These are phyloP conservation scores for Linaria vulgaris DNA, from an alignment of 257 asterid genomes.

Conservation along the genomic window DNA sequence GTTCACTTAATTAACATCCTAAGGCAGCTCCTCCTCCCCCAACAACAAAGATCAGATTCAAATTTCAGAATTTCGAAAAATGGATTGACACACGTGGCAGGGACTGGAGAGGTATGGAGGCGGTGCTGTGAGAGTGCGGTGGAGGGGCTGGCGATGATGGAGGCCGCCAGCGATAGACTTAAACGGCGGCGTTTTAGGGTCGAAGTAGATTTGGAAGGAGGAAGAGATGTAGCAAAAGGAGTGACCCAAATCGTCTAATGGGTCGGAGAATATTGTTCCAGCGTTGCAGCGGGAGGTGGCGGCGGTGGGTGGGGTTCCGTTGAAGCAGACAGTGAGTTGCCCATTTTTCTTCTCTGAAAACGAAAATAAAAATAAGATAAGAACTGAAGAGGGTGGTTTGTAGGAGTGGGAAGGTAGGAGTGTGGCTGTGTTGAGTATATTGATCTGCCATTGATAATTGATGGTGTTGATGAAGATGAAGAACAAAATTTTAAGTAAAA, in stretches of 20 bases:
- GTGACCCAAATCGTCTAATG: slow-evolving; percentile 85
- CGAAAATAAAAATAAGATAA: neutral
- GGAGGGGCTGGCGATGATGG: slow-evolving; percentile 89
- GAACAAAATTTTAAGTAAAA: too few relatives aligned
- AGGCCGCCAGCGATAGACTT: slow-evolving; percentile 85
- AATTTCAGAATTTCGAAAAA: too few relatives aligned
- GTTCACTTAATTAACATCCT: too few relatives aligned
- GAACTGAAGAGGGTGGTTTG: slow-evolving; percentile 1
- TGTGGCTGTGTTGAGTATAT: too few relatives aligned
- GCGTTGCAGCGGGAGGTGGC: slow-evolving; percentile 53
- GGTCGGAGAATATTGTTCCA: slow-evolving; percentile 57
- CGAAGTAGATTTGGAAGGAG: slow-evolving; percentile 64
- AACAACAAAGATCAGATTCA: too few relatives aligned
- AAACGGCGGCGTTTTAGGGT: slow-evolving; percentile 55
- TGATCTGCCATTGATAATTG: too few relatives aligned
- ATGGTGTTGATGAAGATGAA: too few relatives aligned
- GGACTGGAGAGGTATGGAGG: slow-evolving; percentile 82
- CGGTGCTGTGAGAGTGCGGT: slow-evolving; percentile 77
- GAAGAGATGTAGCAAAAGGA: slow-evolving; percentile 82
- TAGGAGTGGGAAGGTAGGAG: too few relatives aligned
- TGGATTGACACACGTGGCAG: slow-evolving; percentile 72
- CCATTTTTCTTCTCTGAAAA: slow-evolving; percentile 44
- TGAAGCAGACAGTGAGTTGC: slow-evolving; percentile 81
- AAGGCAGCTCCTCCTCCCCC: too few relatives aligned
- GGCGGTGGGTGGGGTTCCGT: slow-evolving; percentile 46